Base-by-base conservation (phyloP, 192 early-diverging fungal genomes). In the Paraglomus occultum region DNA sequence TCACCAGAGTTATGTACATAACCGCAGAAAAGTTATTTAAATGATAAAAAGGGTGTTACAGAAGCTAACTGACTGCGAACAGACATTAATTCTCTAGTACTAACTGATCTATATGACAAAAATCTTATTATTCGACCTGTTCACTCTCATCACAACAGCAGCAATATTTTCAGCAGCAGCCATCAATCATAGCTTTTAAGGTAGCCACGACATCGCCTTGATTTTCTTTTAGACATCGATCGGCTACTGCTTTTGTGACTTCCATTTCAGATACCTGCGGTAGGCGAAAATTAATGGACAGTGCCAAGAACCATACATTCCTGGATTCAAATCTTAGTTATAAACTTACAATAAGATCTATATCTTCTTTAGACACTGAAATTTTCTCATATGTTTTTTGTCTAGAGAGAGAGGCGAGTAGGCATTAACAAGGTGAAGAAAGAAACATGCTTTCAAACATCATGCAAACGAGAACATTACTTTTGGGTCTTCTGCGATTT, bases 321-420 rank as follows among this genome's bases (percentile, higher is more conserved):
- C 3, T 31, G 54, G 6, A 57, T 11, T 57, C 15, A 23, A 64
- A 61, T 18, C 5, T 17, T 9, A 61, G 11, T 44, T 38, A 53
- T 20, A 42, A 51, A 47, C 80, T 43, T 74, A 85, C 81, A 57
- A 85, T 64, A 55, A 81, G 57, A 44, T 85, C 83, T 5, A 85
- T 72, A 62, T 83, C 83, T 48, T 83, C 79, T 68, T 79, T 85
- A 23, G 79, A 73, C 20, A 85, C 51, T 7, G 64, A 71, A n/a
- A 85, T 55, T 57, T 81, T 81, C 55, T 78, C 81, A 0, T 62
- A 51, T 44, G 81, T 81, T 62, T 83, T 81, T 81, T 5, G 81
- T 77, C 83, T 85, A 62, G 6, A 22, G 6, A 20, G 7, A 14
- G 0, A 10, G 45, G 38, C n/a, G 18, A 44, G 47, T n/a, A n/a